These are phyloP conservation scores for Xylariaceae sp. DNA, from an alignment of 2,329 filamentous ascomycete genomes.

Conservation along the genomic window DNA sequence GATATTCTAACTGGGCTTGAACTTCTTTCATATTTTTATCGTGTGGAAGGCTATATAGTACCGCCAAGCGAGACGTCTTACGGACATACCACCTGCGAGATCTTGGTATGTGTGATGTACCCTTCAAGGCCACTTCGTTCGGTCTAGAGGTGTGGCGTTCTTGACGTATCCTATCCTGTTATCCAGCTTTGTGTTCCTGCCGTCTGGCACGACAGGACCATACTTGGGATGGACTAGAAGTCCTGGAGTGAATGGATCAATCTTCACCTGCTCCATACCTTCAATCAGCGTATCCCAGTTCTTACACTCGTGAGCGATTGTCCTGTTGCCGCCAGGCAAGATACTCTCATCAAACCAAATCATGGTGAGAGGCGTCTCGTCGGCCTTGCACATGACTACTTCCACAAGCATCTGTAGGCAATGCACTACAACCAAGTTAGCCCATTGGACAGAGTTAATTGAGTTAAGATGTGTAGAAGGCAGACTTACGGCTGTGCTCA, in stretches of 20 bases:
- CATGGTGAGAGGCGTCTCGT: constrained; percentile 36
- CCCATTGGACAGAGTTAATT: not conserved
- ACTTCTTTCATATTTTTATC: too few species aligned
- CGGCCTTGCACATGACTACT: constrained; percentile 34
- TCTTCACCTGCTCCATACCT: constrained; percentile 32
- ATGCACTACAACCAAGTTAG: constrained; percentile 24
- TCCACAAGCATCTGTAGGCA: constrained; percentile 36
- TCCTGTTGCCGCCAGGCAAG: constrained; percentile 34
- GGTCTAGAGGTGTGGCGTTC: constrained; percentile 27
- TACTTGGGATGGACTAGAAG: constrained; percentile 35
- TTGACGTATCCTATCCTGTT: constrained; percentile 32
- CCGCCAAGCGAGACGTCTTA: too few species aligned
- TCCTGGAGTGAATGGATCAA: constrained; percentile 34
- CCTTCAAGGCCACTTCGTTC: constrained; percentile 24
- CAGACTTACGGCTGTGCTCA: constrained; percentile 32
- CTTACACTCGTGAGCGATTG: constrained; percentile 34
- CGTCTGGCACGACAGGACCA: constrained; percentile 31
- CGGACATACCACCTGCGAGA: too few species aligned
- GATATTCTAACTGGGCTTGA: too few species aligned
- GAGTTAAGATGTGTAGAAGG: not conserved
- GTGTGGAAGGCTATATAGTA: too few species aligned
- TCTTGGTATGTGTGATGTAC: too few species aligned
- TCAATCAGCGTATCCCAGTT: constrained; percentile 32
- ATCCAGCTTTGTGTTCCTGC: constrained; percentile 28
- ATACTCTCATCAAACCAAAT: constrained; percentile 36